Percentiles rank a stretch among this genome's conserved stretches.
Conservation (phyloP, 495 filamentous ascomycete species). For the Staphylotrichum tortipilum region DNA sequence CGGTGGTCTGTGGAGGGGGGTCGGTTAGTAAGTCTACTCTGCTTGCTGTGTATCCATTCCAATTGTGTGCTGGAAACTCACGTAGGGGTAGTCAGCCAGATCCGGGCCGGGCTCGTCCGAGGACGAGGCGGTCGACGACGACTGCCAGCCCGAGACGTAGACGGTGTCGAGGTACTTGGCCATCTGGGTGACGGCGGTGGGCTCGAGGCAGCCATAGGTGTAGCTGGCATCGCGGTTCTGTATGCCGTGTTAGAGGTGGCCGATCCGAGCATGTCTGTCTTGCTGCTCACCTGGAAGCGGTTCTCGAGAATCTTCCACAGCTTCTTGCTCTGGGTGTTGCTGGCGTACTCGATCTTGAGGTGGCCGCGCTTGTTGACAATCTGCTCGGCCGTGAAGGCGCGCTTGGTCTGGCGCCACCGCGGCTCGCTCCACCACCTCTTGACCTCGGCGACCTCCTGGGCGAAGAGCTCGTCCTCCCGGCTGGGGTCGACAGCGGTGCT, state of each 20-base stretch:
- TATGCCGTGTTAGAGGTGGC: not conserved
- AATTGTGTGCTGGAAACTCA: slow-evolving; percentile 42
- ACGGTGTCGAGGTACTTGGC: slow-evolving; percentile 97
- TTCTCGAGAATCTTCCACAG: slow-evolving; percentile 82
- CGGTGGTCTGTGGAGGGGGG: slow-evolving; percentile 61
- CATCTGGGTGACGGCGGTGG: slow-evolving; percentile 98
- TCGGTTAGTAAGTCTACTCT: too few species aligned
- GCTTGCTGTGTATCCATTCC: not conserved
- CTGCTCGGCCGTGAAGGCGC: slow-evolving; percentile 91
- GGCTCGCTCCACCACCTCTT: slow-evolving; percentile 91
- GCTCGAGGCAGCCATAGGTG: slow-evolving; percentile 95
- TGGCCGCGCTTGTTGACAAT: slow-evolving; percentile 92
- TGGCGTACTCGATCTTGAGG: slow-evolving; percentile 84
- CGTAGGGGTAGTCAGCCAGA: slow-evolving; percentile 97
- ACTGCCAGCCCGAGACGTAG: slow-evolving; percentile 98
- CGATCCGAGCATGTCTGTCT: not conserved
- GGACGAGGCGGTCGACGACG: slow-evolving; percentile 87
- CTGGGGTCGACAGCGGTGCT: slow-evolving; percentile 49
- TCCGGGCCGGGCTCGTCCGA: slow-evolving; percentile 95
- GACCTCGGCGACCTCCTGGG: slow-evolving; percentile 73
- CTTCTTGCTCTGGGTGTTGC: slow-evolving; percentile 84
- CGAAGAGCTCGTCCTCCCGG: slow-evolving; percentile 70
- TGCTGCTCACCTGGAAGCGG: slow-evolving; percentile 59
- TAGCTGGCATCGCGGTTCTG: slow-evolving; percentile 78
- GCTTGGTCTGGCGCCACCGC: slow-evolving; percentile 85